Base-by-base conservation (phyloP, 2,329 filamentous ascomycete species). In the Trichophyton equinum region DNA sequence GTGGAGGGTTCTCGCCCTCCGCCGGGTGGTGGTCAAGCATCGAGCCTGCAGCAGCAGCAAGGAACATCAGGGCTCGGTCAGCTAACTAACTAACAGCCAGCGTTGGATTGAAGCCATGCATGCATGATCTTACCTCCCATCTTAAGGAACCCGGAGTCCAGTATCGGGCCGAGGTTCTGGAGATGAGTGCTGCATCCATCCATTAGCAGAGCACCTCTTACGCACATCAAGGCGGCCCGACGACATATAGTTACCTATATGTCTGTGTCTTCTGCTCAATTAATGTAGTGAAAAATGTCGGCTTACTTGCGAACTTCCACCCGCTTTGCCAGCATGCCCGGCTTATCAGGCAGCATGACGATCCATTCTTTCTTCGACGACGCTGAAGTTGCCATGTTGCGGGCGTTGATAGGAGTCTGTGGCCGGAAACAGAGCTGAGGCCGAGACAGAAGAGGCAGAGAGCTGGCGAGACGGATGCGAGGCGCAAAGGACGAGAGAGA, bases 301-400 rank as follows among this genome's bases (percentile, higher is more conserved):
- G 67, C 70, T 67, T 62, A 76, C 72, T 66, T 65, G 40, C 67
- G 65, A 44, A 69, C 70, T 65, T 83, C 81, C 27, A 88, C 74
- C 60, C 86, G 78, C 78, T 86, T 86, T 65, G 78, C 78, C 62
- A 80, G 74, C 20, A 73, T 77, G 46, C 81, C 83, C 1, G 84
- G 80, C 71, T 84, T 82, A 72, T 89, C 86, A 11, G 85, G 86
- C 42, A 88, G 70, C 62, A 89, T 78, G 67, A 86, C 84, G 42
- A 90, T 80, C 77, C 85, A 90, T 72, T 88, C 84, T 56, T 69
- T 62, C 18, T 63, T 58, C 7, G 49, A 22, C 18, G 57, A 40
- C n/a, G 38, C 40, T 3, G 58, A 58, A 18, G 57, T 60, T 18
- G 60, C 60, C 57, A 62, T 63, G n/a, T 33, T 62, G 27, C 57